These are phyloP conservation scores for Calocybe cyanea DNA, from an alignment of 768 basidiomycete genomes.

Conservation along the genomic window DNA sequence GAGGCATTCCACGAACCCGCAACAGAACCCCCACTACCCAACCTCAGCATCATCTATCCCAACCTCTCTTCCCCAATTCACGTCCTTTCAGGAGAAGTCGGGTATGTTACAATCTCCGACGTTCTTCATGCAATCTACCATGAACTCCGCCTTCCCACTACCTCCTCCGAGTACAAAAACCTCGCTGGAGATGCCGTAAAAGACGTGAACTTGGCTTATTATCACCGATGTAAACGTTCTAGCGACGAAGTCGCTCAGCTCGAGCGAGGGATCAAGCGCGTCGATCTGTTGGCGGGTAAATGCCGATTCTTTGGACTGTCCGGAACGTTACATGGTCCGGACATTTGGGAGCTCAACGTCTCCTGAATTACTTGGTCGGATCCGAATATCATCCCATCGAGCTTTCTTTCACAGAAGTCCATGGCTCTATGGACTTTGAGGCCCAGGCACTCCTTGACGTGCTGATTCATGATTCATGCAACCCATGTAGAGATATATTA, in stretches of 20 bases:
- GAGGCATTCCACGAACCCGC: slow-evolving; percentile 37
- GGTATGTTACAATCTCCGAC: slow-evolving; percentile 43
- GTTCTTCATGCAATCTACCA: slow-evolving; percentile 44
- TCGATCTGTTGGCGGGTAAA: slow-evolving; percentile 50
- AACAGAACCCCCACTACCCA: slow-evolving; percentile 36
- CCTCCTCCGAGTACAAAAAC: slow-evolving; percentile 38
- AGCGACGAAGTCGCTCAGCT: slow-evolving; percentile 22
- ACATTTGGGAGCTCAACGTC: slow-evolving; percentile 43
- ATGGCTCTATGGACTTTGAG: neutral
- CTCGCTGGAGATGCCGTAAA: slow-evolving; percentile 28
- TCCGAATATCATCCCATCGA: neutral
- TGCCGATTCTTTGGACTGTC: slow-evolving; percentile 48
- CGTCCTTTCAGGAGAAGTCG: slow-evolving; percentile 28
- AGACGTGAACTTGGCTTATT: slow-evolving; percentile 44
- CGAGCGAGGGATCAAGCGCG: slow-evolving; percentile 52
- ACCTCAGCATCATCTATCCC: slow-evolving; percentile 31
- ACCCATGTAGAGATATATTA: slow-evolving; percentile 7
- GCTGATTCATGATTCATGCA: too few species aligned
- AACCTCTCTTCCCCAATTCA: slow-evolving; percentile 28
- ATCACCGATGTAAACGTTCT: slow-evolving; percentile 33
- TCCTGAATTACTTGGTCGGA: slow-evolving; percentile 9
- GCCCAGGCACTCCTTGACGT: neutral
- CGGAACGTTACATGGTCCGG: slow-evolving; percentile 34
- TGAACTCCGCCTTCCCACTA: slow-evolving; percentile 43
- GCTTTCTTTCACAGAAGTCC: neutral